Conservation (phyloP, 495 filamentous ascomycete genomes). For the Hapsidospora chrysogenum region DNA sequence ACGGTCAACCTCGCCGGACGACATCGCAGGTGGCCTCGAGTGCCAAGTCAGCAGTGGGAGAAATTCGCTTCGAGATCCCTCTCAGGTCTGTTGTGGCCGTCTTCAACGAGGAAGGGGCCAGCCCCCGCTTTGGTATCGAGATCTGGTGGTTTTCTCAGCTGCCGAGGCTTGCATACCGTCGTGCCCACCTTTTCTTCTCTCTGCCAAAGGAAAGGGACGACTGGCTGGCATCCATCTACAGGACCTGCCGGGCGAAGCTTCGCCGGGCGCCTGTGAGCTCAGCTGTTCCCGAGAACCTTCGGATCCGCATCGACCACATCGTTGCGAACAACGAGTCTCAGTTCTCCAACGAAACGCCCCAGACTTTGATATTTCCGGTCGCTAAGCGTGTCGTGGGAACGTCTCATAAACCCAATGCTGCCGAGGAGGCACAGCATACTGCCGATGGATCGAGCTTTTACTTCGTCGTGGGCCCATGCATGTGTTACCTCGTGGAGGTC, state of each 20-base stretch:
- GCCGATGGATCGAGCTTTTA: slow-evolving; percentile 74
- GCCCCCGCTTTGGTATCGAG: slow-evolving; percentile 66
- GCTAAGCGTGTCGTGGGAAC: slow-evolving; percentile 41
- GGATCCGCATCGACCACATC: slow-evolving; percentile 46
- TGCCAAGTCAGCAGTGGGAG: slow-evolving; percentile 1
- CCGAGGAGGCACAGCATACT: slow-evolving; percentile 39
- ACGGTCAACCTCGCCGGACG: slow-evolving; percentile 1
- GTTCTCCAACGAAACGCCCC: slow-evolving; percentile 52
- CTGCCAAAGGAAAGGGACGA: slow-evolving; percentile 58
- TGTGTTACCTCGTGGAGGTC: slow-evolving; percentile 60
- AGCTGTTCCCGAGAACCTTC: slow-evolving; percentile 40
- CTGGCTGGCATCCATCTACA: slow-evolving; percentile 55
- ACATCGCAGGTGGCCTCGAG: neutral
- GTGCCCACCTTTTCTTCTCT: slow-evolving; percentile 47
- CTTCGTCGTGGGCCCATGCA: slow-evolving; percentile 69
- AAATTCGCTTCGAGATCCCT: slow-evolving; percentile 30
- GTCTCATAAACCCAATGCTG: slow-evolving; percentile 26
- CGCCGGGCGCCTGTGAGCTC: slow-evolving; percentile 22
- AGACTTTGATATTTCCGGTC: slow-evolving; percentile 78
- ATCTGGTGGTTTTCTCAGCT: slow-evolving; percentile 57
- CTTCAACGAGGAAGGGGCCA: slow-evolving; percentile 62
- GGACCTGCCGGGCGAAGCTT: slow-evolving; percentile 30
- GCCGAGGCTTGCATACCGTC: slow-evolving; percentile 33
- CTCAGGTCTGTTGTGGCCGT: slow-evolving; percentile 61
- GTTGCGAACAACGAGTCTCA: slow-evolving; percentile 48